Evolutionary conservation across 129 eudicot genomes (phyloP).

Genomic region (Chrysanthemum makinoi): DNA sequence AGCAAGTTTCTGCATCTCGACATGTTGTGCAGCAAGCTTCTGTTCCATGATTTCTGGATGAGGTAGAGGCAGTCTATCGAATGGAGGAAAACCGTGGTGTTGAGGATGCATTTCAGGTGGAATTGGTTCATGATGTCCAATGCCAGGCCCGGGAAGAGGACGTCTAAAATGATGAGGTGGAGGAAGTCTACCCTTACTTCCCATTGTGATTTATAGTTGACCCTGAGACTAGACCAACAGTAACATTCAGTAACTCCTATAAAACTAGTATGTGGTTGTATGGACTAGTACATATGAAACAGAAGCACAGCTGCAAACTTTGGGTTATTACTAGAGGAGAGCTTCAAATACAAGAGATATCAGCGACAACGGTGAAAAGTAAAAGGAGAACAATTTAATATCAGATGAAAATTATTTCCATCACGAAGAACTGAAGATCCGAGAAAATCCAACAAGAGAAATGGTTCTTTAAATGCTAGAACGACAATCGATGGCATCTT

Average conservation of each 20-base stretch:
- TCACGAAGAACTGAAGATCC: background rate
- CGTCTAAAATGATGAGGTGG: constrained; percentile 59
- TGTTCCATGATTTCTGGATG: constrained; percentile 86
- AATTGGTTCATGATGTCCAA: constrained; percentile 59
- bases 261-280: background rate
- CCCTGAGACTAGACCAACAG: constrained; percentile 21
- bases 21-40: constrained; percentile 73
- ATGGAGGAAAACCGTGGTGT: constrained; percentile 63
- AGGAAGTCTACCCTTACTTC: constrained; percentile 86
- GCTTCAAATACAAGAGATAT: background rate
- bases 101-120: constrained; percentile 57
- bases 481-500: background rate
- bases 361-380: background rate
- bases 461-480: background rate
- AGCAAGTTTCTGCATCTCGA: constrained; percentile 78
- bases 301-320: background rate
- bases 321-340: background rate
- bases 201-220: constrained; percentile 40
- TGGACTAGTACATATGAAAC: background rate
- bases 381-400: background rate
- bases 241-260: constrained; percentile 7
- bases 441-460: background rate
- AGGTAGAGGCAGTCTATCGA: constrained; percentile 58
- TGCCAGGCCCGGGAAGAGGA: constrained; percentile 62
- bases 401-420: background rate